Base-by-base conservation (phyloP, 441 rosid genomes). In the Kokia cookei region DNA sequence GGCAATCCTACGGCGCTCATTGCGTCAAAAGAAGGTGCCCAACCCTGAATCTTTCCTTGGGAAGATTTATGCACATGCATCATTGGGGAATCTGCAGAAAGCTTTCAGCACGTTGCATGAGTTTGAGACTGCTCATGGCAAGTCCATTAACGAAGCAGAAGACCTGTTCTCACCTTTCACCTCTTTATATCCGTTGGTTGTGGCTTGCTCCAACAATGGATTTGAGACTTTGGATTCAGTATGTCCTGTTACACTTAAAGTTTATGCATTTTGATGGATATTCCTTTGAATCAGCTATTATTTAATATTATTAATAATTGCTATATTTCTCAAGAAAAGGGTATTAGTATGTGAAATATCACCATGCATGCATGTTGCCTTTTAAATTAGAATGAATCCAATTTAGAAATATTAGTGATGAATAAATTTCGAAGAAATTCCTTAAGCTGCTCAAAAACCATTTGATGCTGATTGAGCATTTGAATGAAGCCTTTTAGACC, bases 141-240 rank as follows among this genome's bases (percentile, higher is more conserved):
- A 76, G 77, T 74, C 81, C 62, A 82, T 55, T 54, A 80, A 75
- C 63, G 84, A 88, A 81, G 70, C 69, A 73, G 93, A 86, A 82
- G 98, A 92, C 77, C 15, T 90, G 77, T 90, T 96, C 79, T 93
- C 97, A 5, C 99, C 99, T 37, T 93, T 96, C 78, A 87, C 90
- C 76, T 90, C 92, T 13, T 78, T 96, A 71, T 40, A 85, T 73
- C 97, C 99, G 1, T 81, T 96, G 79, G 99, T 84, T 63, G 80
- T 88, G 77, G 97, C 97, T 2, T 93, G 97, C 91, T 82, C 94
- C 77, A 88, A 85, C 83, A 92, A 87, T 71, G 97, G 98, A 42
- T 96, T 90, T 76, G 97, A 87, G 85, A 89, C 97, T 57, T 76
- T 96, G 85, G 99, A 96, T 82, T 81, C 78, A 76, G 97, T 93